Evolutionary conservation across 495 filamentous ascomycete genomes (phyloP), one percentile per base, ranked within the genome.

Genomic region (Zalerion maritima): DNA sequence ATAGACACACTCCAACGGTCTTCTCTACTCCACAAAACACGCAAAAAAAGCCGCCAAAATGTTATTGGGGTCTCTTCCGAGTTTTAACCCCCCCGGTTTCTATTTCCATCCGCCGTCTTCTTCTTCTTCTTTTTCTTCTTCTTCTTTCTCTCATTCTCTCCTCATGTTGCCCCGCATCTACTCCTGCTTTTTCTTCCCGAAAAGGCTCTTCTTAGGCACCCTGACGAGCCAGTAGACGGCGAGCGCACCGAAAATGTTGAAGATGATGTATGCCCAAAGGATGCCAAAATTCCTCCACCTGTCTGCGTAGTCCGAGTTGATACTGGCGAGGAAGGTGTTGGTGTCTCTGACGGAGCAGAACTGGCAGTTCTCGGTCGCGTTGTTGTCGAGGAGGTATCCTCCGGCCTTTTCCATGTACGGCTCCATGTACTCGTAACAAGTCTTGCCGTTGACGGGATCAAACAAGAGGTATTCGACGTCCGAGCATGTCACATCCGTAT

Each of bases 161-260:
- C n/a, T n/a, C n/a, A n/a, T n/a, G n/a, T n/a, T n/a, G n/a, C n/a
- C n/a, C n/a, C n/a, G 13, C 21, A 19, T 16, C 29, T 39, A 49
- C 41, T 64, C 52, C 45, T 62, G 59, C 31, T 66, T 60, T 42
- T 55, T 59, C 36, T 60, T 42, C 12, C 33, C 39, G n/a, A n/a
- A n/a, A n/a, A 27, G 23, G 9, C 12, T 12, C 21, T 55, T 69
- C 65, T 84, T 85, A 10, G 81, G 80, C 29, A 92, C 78, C 4
- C 84, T 60, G 5, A 69, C 64, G 30, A 85, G 48, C 77, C 78
- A 92, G 53, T 92, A 94, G 11, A 94, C 45, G 23, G 65, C 58
- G 12, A 87, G 45, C 0, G 81, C 83, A 14, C 49, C 74, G n/a
- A 57, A 42, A 33, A 85, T 52, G 48, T 94, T 94, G 54, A 89